Conservation (phyloP, 305 asterid genomes). For the Ajuga reptans region DNA sequence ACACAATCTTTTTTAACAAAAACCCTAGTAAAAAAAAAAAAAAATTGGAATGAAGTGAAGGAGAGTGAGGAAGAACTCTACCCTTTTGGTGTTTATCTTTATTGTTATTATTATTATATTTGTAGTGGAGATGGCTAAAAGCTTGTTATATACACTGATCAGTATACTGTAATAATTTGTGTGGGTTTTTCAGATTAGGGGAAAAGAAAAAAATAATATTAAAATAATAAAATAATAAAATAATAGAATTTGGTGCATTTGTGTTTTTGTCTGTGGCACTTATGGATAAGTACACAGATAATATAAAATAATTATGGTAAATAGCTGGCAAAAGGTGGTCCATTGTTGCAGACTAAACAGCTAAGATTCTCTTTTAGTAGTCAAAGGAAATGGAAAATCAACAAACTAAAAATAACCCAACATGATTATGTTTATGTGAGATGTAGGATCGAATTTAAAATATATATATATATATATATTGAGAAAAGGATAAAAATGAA, state of each 20-base stretch:
- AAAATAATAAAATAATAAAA: too few relatives aligned
- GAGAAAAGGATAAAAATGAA: too few relatives aligned
- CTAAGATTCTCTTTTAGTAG: constrained; percentile 24
- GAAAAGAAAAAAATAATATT: background rate
- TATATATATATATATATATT: too few relatives aligned
- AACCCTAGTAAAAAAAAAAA: constrained; percentile 19
- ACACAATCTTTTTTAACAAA: constrained; percentile 12
- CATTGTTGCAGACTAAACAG: constrained; percentile 24
- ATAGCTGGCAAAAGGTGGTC: constrained; percentile 43
- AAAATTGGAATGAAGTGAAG: constrained; percentile 4
- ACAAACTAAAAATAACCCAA: background rate
- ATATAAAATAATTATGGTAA: constrained; percentile 24
- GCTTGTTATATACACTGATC: constrained; percentile 33
- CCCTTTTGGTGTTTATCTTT: constrained; percentile 17
- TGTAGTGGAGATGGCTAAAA: constrained; percentile 34
- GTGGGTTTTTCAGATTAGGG: background rate
- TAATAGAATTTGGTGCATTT: background rate
- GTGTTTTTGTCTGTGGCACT: background rate
- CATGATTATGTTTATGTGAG: background rate
- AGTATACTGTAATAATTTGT: constrained; percentile 21
- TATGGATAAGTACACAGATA: constrained; percentile 28
- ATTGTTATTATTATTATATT: background rate
- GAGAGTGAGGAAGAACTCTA: constrained; percentile 25
- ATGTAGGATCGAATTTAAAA: too few relatives aligned
- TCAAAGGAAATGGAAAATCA: constrained; percentile 18